These are phyloP conservation scores for Pseudogymnoascus sp. DNA, from an alignment of 2,329 filamentous ascomycete species.

Conservation along the genomic window DNA sequence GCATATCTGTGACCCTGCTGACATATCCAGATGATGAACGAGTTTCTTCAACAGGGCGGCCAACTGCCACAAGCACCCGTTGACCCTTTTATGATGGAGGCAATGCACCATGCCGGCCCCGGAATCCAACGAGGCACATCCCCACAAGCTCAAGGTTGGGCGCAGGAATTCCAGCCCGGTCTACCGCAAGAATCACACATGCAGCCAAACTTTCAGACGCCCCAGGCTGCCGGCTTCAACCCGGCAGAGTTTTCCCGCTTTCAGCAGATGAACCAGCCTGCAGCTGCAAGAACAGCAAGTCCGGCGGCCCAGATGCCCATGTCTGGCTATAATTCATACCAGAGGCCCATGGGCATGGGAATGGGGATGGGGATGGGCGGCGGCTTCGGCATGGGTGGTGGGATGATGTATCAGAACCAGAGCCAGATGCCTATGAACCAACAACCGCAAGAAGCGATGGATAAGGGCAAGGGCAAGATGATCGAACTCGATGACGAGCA, in stretches of 20 bases:
- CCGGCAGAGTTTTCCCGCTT: constrained; percentile 84
- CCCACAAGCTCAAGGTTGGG: constrained; percentile 46
- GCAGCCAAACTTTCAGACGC: constrained; percentile 61
- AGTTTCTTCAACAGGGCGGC: constrained; percentile 75
- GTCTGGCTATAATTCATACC: constrained; percentile 42
- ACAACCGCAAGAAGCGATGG: constrained; percentile 31
- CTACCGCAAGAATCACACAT: constrained; percentile 52
- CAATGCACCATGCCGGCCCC: constrained; percentile 23
- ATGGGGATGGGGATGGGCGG: constrained; percentile 37
- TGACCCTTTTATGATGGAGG: constrained; percentile 25
- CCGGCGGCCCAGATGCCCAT: constrained; percentile 41
- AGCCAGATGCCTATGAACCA: constrained; percentile 34
- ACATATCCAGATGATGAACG: constrained; percentile 73
- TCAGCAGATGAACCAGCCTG: constrained; percentile 61
- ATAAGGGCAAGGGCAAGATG: constrained; percentile 82
- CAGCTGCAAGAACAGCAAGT: constrained; percentile 51
- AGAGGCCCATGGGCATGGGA: constrained; percentile 52
- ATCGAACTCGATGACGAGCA: constrained; percentile 88
- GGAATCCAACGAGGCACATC: constrained; percentile 25
- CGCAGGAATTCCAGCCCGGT: constrained; percentile 55
- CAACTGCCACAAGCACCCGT: constrained; percentile 48
- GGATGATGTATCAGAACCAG: constrained; percentile 37
- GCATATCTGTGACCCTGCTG: constrained; percentile 9
- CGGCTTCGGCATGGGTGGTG: constrained; percentile 49
- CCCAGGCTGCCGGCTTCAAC: constrained; percentile 57